phyloP scores from a whole-genome alignment of 1,284 basidiomycete genomes.

The Trametes polyzona region DNA sequence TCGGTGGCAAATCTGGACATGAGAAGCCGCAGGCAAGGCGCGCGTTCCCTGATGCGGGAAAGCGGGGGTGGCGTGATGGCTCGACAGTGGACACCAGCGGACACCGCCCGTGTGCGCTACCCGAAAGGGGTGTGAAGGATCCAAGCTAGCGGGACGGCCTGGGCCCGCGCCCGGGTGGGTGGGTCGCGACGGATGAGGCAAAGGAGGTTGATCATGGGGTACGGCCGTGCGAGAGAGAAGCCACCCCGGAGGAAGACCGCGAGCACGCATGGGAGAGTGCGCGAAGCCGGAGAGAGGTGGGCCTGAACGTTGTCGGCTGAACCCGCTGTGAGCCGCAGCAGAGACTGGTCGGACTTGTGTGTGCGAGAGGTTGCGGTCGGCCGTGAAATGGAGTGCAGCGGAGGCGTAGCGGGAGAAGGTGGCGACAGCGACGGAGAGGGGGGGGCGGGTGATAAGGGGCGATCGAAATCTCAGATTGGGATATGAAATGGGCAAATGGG shows the following conservation, averaged over 20 bases:
- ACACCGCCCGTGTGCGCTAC: slow-evolving; percentile 18
- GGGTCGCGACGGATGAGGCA: slow-evolving; percentile 24
- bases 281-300: neutral
- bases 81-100: slow-evolving; percentile 15
- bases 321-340: neutral
- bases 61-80: slow-evolving; percentile 28
- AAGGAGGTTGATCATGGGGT: slow-evolving; percentile 25
- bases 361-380: neutral
- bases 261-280: slow-evolving; percentile 19
- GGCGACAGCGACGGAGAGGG: slow-evolving; percentile 21
- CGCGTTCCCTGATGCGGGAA: slow-evolving; percentile 14
- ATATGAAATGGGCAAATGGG: slow-evolving; percentile 23
- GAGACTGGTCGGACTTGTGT: neutral
- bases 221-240: slow-evolving; percentile 27
- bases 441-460: slow-evolving; percentile 25
- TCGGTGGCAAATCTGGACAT: slow-evolving; percentile 15
- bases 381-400: slow-evolving; percentile 4
- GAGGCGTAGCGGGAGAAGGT: slow-evolving; percentile 11
- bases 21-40: slow-evolving; percentile 11
- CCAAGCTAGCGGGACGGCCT: slow-evolving; percentile 15
- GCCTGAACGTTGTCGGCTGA: neutral
- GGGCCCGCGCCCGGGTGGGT: slow-evolving; percentile 12
- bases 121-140: slow-evolving; percentile 20
- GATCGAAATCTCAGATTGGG: slow-evolving; percentile 26
- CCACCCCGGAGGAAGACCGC: slow-evolving; percentile 17